Evolutionary conservation across 345 rosid species (phyloP).

Genomic region (Linum lewisii): DNA sequence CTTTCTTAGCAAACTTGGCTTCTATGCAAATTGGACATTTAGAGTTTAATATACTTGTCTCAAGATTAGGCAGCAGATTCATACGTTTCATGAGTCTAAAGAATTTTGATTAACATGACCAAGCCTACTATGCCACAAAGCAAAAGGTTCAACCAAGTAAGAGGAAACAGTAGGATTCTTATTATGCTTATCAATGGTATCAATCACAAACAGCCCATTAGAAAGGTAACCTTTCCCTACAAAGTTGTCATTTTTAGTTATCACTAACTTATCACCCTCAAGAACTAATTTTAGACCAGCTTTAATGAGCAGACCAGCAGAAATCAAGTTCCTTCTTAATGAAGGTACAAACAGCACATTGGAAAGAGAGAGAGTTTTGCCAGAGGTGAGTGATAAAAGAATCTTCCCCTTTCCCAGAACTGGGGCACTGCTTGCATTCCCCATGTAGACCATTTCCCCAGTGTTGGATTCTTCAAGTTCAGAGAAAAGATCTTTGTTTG

Average conservation of each 20-base stretch:
- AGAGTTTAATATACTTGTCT: too few species aligned
- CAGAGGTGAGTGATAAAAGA: not conserved
- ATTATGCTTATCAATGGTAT: not conserved
- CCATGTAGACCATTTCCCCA: not conserved
- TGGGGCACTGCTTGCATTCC: not conserved
- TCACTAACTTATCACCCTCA: not conserved
- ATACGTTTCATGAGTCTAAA: not conserved
- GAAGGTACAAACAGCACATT: not conserved
- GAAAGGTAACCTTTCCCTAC: constrained; percentile 2
- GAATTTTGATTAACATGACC: not conserved
- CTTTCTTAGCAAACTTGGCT: too few species aligned
- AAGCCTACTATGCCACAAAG: not conserved
- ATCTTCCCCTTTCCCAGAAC: not conserved
- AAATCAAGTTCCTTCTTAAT: not conserved
- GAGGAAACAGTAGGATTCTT: not conserved
- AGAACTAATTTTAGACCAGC: not conserved
- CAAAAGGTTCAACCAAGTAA: constrained; percentile 5
- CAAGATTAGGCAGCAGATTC: too few species aligned
- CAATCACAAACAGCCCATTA: not conserved
- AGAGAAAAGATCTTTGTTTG: not conserved
- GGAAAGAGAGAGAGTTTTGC: not conserved
- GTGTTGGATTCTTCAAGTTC: not conserved
- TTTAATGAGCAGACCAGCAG: not conserved
- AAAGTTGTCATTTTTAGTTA: not conserved
- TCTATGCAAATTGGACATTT: too few species aligned